Percentiles rank a stretch among this genome's conserved stretches.
Conservation (phyloP, 164 flowering plant species). For the Pachysandra terminalis region DNA sequence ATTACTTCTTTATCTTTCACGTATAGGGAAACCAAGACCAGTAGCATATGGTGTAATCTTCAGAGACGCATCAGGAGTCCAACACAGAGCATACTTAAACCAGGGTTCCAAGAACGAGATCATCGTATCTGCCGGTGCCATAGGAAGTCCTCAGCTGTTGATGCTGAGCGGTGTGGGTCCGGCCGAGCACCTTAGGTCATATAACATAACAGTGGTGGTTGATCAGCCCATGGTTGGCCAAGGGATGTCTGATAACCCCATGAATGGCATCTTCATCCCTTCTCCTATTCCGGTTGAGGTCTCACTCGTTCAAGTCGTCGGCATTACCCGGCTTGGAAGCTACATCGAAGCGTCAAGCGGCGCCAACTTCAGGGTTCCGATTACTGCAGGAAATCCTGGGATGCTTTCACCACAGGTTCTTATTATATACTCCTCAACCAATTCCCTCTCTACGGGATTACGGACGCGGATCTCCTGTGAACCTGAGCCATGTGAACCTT, state of each 20-base stretch:
- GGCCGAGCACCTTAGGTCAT: constrained; percentile 34
- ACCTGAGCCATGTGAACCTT: too few species aligned
- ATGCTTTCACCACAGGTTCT: constrained; percentile 39
- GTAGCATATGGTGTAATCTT: constrained; percentile 54
- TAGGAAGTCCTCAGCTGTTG: constrained; percentile 86
- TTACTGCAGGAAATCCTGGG: constrained; percentile 12
- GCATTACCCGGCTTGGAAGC: constrained; percentile 59
- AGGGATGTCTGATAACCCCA: constrained; percentile 80
- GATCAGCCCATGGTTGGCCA: constrained; percentile 75
- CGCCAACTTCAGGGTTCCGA: constrained; percentile 13
- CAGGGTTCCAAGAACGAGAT: constrained; percentile 51
- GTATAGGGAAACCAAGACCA: constrained; percentile 36
- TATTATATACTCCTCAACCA: neutral
- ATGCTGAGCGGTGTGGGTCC: constrained; percentile 83
- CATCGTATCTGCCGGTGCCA: constrained; percentile 61
- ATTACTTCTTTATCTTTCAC: too few species aligned
- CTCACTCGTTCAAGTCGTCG: constrained; percentile 74
- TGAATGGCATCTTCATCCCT: constrained; percentile 68
- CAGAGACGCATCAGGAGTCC: constrained; percentile 34
- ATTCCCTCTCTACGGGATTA: neutral
- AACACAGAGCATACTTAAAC: constrained; percentile 45
- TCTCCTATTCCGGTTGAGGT: constrained; percentile 67
- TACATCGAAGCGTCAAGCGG: constrained; percentile 81
- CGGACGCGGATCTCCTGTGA: too few species aligned
- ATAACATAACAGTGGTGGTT: constrained; percentile 41